Conservation (phyloP, 2,329 filamentous ascomycete genomes). For the Trichophyton rubrum region DNA sequence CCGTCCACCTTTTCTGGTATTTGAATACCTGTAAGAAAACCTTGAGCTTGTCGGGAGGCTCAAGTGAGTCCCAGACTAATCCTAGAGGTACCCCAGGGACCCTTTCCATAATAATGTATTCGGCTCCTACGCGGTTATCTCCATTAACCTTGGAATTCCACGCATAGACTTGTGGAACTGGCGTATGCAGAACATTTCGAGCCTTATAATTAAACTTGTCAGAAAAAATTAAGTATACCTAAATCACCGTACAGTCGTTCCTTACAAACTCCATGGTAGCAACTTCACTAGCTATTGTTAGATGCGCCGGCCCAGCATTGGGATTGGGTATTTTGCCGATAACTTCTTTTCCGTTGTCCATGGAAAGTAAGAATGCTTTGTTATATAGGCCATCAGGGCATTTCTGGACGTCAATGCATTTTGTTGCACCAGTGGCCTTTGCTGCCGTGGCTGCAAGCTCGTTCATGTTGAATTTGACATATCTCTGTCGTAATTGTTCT, state of each 20-base stretch:
- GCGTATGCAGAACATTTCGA: background rate
- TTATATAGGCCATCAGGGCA: conserved; percentile 19
- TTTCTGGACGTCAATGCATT: conserved; percentile 24
- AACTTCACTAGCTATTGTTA: conserved; percentile 25
- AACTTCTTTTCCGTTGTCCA: conserved; percentile 13
- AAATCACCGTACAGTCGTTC: background rate
- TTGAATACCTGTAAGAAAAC: conserved; percentile 18
- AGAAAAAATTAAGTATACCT: too few relatives aligned
- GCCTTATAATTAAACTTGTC: background rate
- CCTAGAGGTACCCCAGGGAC: conserved; percentile 20
- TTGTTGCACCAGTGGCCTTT: conserved; percentile 19
- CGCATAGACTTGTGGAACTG: conserved; percentile 6
- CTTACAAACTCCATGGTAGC: conserved; percentile 25
- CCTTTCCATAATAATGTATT: conserved; percentile 20
- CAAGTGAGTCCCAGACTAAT: conserved; percentile 19
- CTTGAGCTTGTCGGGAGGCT: conserved; percentile 17
- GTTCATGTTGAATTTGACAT: conserved; percentile 17
- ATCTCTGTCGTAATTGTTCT: conserved; percentile 14
- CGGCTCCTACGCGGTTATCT: conserved; percentile 16
- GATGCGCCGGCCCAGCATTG: conserved; percentile 11
- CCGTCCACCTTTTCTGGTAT: conserved; percentile 23
- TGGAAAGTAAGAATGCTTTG: conserved; percentile 22
- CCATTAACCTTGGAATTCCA: conserved; percentile 7
- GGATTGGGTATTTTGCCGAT: conserved; percentile 15
- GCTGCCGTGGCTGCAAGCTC: conserved; percentile 15